A percentile compares a stretch with the other conserved stretches of the same genome.
Conservation (phyloP, 441 rosid genomes). For the Erysimum cheiri region DNA sequence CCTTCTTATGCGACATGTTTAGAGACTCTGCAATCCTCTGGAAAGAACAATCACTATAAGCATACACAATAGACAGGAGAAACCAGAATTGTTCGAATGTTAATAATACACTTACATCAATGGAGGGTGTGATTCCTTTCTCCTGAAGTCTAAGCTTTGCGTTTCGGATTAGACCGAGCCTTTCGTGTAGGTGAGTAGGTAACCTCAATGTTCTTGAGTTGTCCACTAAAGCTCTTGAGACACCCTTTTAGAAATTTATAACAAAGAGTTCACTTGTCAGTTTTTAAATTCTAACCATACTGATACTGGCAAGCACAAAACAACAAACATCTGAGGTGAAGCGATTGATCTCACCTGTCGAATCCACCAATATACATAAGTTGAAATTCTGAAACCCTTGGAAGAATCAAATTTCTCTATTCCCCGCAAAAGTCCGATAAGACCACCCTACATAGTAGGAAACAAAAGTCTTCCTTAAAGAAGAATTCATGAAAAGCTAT, state of each 20-base stretch:
- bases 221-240: constrained; percentile 82
- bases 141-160: constrained; percentile 85
- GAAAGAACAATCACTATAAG: constrained; percentile 39
- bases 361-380: constrained; percentile 99
- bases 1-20: constrained; percentile 82
- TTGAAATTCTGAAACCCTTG: constrained; percentile 93
- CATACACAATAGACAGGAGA: constrained; percentile 14
- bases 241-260: constrained; percentile 58
- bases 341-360: constrained; percentile 70
- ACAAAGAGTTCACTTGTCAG: constrained; percentile 15
- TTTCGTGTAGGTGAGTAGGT: constrained; percentile 86
- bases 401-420: constrained; percentile 96
- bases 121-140: constrained; percentile 84
- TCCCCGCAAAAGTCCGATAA: constrained; percentile 90
- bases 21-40: constrained; percentile 90
- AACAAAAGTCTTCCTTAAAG: neutral
- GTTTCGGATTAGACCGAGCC: constrained; percentile 82
- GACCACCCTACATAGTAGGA: constrained; percentile 72
- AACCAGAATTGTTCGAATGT: neutral
- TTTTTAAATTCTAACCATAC: neutral
- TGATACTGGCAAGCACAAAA: constrained; percentile 11
- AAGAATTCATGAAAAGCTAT: neutral
- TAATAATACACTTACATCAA: constrained; percentile 67
- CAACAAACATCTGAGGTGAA: constrained; percentile 9
- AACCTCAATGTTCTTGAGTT: constrained; percentile 82